Evolutionary conservation across 139 green algal species (phyloP).

Genomic region (Nannochloris sp.): DNA sequence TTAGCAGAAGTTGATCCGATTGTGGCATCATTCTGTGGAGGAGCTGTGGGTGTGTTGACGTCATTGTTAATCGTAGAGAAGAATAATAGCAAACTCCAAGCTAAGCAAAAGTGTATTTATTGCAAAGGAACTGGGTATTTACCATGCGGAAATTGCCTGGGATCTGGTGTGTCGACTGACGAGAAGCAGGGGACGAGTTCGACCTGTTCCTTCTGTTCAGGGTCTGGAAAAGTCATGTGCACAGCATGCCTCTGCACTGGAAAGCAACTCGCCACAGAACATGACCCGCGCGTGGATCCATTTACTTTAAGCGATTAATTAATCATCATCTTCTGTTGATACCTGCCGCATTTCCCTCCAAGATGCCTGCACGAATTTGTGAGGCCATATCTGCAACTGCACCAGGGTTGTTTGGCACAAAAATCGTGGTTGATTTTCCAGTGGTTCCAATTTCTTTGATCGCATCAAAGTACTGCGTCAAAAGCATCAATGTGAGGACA

Average conservation of each 20-base stretch:
- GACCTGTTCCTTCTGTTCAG: constrained; percentile 58
- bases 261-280: constrained; percentile 86
- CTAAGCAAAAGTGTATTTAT: constrained; percentile 62
- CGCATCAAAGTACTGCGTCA: constrained; percentile 91
- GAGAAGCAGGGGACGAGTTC: not conserved
- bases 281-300: constrained; percentile 84
- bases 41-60: constrained; percentile 87
- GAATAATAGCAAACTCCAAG: constrained; percentile 86
- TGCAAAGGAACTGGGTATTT: constrained; percentile 79
- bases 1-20: constrained; percentile 94
- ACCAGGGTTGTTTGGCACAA: constrained; percentile 54
- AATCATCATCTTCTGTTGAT: not conserved
- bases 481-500: constrained; percentile 70
- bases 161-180: constrained; percentile 33
- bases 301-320: constrained; percentile 38
- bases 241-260: constrained; percentile 92
- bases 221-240: constrained; percentile 96
- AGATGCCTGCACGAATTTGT: constrained; percentile 52
- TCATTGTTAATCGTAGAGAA: constrained; percentile 91
- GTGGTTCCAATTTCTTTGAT: constrained; percentile 60
- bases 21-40: constrained; percentile 95
- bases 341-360: constrained; percentile 26
- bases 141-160: constrained; percentile 77
- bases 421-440: constrained; percentile 53
- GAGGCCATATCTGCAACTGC: constrained; percentile 49